These are phyloP conservation scores for Yarrowia galli DNA, from an alignment of 1,139 yeast species.

Conservation along the genomic window DNA sequence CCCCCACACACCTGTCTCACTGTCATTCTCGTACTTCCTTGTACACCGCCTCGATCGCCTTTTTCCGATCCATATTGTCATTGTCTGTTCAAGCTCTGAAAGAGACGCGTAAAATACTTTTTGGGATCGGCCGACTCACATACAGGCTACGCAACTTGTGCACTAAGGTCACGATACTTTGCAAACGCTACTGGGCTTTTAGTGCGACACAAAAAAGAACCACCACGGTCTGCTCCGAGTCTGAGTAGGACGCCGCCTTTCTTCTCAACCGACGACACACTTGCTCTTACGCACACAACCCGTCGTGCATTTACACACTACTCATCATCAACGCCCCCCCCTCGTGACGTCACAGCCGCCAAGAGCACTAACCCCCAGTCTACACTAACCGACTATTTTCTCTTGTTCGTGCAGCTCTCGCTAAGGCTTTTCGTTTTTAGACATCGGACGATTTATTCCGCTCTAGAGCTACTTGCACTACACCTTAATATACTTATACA, in stretches of 20 bases:
- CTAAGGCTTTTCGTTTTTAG: background rate
- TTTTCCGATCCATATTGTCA: constrained; percentile 21
- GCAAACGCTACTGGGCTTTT: background rate
- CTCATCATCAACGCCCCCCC: no score
- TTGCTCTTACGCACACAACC: no score
- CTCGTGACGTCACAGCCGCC: background rate
- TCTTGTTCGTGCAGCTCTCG: background rate
- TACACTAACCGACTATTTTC: no score
- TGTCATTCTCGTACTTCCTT: background rate
- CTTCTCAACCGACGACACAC: no score
- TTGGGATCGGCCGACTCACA: constrained; percentile 23
- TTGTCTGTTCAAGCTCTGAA: background rate
- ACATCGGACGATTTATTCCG: constrained; percentile 22
- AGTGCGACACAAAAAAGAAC: no score
- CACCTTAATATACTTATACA: no score
- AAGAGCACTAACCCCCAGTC: background rate
- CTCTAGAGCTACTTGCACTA: background rate
- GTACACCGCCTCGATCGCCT: background rate
- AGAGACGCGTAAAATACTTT: constrained; percentile 17
- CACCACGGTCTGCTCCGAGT: no score
- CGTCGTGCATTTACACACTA: no score
- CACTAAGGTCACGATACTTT: constrained; percentile 22
- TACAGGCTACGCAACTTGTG: background rate
- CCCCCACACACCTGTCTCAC: background rate
- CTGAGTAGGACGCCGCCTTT: no score